These are phyloP conservation scores for Phytopythium helicoides DNA, from an alignment of 352 stramenopile species.

Conservation along the genomic window DNA sequence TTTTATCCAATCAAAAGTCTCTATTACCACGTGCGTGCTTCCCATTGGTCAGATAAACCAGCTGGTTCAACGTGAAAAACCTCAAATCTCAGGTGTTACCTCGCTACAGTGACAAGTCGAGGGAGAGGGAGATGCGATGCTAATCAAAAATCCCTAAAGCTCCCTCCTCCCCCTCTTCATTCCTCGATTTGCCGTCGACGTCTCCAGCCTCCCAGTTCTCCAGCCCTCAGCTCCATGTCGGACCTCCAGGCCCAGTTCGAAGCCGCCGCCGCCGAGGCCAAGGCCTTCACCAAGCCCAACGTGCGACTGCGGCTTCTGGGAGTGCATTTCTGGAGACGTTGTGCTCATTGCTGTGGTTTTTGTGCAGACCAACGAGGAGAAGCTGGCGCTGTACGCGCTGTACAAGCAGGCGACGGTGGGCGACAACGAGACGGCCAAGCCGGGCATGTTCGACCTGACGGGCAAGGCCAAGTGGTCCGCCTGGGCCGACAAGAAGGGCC, in stretches of 20 bases:
- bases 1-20: not conserved
- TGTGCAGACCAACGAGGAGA: conserved; percentile 79
- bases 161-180: conserved; percentile 17
- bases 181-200: conserved; percentile 31
- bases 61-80: conserved; percentile 1
- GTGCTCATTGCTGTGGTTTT: conserved; percentile 3
- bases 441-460: conserved; percentile 86
- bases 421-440: conserved; percentile 79
- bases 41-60: too few relatives aligned
- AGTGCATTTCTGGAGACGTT: not conserved
- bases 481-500: conserved; percentile 82
- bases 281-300: conserved; percentile 79
- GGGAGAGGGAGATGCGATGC: not conserved
- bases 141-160: conserved; percentile 1
- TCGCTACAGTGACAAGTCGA: conserved; percentile 1
- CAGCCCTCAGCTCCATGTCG: conserved; percentile 46
- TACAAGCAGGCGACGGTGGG: conserved; percentile 90
- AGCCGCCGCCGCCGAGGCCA: conserved; percentile 69
- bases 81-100: conserved; percentile 5
- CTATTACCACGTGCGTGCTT: not conserved
- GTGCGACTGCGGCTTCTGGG: conserved; percentile 14
- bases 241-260: conserved; percentile 84
- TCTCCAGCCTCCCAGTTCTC: conserved; percentile 1
- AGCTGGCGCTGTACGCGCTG: conserved; percentile 87
- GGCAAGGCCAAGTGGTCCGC: conserved; percentile 89